Evolutionary conservation across 2,329 filamentous ascomycete species (phyloP).

Genomic region (Trichoderma citrinoviride): DNA sequence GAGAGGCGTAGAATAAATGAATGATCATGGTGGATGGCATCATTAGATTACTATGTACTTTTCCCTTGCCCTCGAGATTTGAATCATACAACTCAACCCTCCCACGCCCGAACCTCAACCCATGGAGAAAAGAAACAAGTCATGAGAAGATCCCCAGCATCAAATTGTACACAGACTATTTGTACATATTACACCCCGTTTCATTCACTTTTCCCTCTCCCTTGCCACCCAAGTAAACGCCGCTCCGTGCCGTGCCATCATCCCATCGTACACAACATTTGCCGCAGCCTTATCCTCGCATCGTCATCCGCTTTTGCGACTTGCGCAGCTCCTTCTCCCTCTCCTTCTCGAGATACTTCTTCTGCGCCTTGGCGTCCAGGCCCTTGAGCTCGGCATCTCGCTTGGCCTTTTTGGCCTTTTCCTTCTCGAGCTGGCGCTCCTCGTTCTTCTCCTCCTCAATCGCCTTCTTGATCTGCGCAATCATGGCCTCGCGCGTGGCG

Average conservation of each 20-base stretch:
- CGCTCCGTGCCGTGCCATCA: background rate
- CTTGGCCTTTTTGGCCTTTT: constrained; percentile 82
- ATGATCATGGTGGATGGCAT: background rate
- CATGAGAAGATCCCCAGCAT: constrained; percentile 5
- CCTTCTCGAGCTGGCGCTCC: constrained; percentile 68
- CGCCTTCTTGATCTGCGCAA: constrained; percentile 73
- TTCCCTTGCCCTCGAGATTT: background rate
- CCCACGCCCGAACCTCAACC: background rate
- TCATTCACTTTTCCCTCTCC: background rate
- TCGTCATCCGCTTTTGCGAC: constrained; percentile 53
- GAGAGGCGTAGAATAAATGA: background rate
- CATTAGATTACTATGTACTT: constrained; percentile 7
- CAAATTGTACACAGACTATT: constrained; percentile 22
- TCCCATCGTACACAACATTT: background rate
- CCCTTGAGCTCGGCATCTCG: constrained; percentile 76
- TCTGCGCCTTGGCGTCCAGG: constrained; percentile 78
- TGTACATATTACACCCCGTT: constrained; percentile 11
- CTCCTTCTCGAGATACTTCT: constrained; percentile 81
- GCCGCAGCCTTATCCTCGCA: constrained; percentile 45
- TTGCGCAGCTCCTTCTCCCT: constrained; percentile 67
- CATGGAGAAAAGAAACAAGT: background rate
- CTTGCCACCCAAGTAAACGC: background rate
- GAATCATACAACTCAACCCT: background rate
- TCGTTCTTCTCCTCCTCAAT: constrained; percentile 79
- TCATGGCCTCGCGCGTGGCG: constrained; percentile 73